Percentiles rank a stretch among this genome's conserved stretches.
Conservation (phyloP, 345 rosid genomes). For the Streptanthus diversifolius region DNA sequence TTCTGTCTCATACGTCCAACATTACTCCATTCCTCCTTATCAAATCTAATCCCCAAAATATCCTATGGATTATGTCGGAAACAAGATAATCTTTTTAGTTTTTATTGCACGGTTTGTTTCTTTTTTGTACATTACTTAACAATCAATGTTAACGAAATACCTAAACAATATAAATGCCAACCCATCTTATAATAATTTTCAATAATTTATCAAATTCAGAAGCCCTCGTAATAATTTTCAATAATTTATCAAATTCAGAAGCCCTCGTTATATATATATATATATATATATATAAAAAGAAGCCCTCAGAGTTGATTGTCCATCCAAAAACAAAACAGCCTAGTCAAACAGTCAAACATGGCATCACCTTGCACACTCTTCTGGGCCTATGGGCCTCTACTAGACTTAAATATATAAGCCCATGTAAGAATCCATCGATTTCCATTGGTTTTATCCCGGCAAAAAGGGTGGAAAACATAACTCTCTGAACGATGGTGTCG, state of each 20-base stretch:
- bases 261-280: too few species aligned
- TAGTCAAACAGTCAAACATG: neutral
- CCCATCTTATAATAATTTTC: neutral
- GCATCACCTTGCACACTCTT: neutral
- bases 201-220: too few species aligned
- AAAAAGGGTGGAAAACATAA: neutral
- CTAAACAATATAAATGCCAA: neutral
- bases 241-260: too few species aligned
- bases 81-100: conserved; percentile 5
- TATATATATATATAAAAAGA: too few species aligned
- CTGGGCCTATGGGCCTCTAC: conserved; percentile 1
- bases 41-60: neutral
- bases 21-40: conserved; percentile 25
- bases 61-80: neutral
- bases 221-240: too few species aligned
- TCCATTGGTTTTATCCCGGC: neutral
- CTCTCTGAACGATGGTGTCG: conserved; percentile 24
- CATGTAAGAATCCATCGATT: neutral
- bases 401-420: neutral
- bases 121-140: neutral
- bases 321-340: neutral
- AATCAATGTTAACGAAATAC: neutral
- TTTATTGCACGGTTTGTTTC: neutral
- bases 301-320: neutral
- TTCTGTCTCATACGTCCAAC: conserved; percentile 4